These are phyloP conservation scores for Panicum miliaceum DNA, from an alignment of 176 grass and related monocot species.

Conservation along the genomic window DNA sequence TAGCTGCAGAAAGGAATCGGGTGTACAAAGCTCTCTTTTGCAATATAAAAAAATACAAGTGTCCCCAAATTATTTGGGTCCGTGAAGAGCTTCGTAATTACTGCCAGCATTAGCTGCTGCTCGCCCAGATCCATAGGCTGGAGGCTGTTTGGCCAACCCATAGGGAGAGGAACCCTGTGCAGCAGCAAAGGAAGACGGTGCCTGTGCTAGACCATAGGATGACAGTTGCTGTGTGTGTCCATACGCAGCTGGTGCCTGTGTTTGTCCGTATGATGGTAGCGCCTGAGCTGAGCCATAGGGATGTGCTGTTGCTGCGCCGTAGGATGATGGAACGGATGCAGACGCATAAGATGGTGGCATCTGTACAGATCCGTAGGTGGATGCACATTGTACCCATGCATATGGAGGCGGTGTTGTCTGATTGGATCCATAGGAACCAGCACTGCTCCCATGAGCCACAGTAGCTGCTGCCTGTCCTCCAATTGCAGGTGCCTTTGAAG, in stretches of 20 bases:
- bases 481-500: slow-evolving; percentile 41
- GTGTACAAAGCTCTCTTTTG: slow-evolving; percentile 39
- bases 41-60: slow-evolving; percentile 2
- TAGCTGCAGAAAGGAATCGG: slow-evolving; percentile 13
- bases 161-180: slow-evolving; percentile 56
- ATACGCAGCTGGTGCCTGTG: slow-evolving; percentile 52
- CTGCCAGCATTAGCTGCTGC: slow-evolving; percentile 45
- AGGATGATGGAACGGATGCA: slow-evolving; percentile 39
- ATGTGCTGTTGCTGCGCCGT: slow-evolving; percentile 25
- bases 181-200: slow-evolving; percentile 46
- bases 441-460: slow-evolving; percentile 36
- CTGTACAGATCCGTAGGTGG: slow-evolving; percentile 57
- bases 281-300: slow-evolving; percentile 55
- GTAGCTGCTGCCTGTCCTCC: slow-evolving; percentile 41
- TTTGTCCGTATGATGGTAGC: slow-evolving; percentile 62
- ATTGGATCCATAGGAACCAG: slow-evolving; percentile 57
- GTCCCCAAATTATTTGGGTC: slow-evolving; percentile 41
- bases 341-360: slow-evolving; percentile 43
- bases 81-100: slow-evolving; percentile 57
- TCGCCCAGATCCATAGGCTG: slow-evolving; percentile 60
- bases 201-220: slow-evolving; percentile 61
- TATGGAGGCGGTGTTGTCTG: slow-evolving; percentile 42
- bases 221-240: slow-evolving; percentile 58
- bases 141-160: slow-evolving; percentile 45
- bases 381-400: slow-evolving; percentile 59